A percentile compares a stretch with the other conserved stretches of the same genome.
These are phyloP conservation scores for Xerocomus spinulosus DNA, from an alignment of 768 basidiomycete species.

Conservation along the genomic window DNA sequence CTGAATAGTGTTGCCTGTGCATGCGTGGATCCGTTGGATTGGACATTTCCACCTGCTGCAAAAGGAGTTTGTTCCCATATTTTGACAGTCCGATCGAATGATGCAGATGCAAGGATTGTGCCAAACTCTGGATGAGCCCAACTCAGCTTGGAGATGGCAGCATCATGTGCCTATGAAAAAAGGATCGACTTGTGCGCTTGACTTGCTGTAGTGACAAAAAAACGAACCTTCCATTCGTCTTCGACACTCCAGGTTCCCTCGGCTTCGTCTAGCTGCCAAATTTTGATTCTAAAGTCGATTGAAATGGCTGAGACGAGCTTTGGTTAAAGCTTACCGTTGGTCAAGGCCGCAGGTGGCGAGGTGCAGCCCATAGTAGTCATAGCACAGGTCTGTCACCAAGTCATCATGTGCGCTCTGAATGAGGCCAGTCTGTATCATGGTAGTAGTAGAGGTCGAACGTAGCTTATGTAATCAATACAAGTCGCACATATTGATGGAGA, in stretches of 20 bases:
- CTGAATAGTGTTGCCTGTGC: conserved; percentile 8
- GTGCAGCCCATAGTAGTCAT: conserved; percentile 84
- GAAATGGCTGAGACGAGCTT: conserved; percentile 8
- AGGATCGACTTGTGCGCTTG: not conserved
- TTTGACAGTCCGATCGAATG: conserved; percentile 89
- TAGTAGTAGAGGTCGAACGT: too few species aligned
- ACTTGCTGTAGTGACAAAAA: not conserved
- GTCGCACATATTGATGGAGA: too few species aligned
- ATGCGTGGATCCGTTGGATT: conserved; percentile 22
- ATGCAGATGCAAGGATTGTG: conserved; percentile 77
- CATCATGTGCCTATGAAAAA: conserved; percentile 79
- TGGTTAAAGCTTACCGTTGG: conserved; percentile 51
- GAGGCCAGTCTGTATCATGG: conserved; percentile 76
- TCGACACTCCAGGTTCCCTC: conserved; percentile 74
- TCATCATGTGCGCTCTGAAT: conserved; percentile 77
- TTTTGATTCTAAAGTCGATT: conserved; percentile 55
- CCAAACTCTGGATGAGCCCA: conserved; percentile 97
- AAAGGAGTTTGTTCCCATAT: conserved; percentile 74
- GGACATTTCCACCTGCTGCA: conserved; percentile 25
- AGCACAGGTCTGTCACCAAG: conserved; percentile 80
- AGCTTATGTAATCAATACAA: too few species aligned
- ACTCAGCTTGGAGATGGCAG: conserved; percentile 73
- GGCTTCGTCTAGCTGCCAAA: conserved; percentile 74
- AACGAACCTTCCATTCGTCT: conserved; percentile 86
- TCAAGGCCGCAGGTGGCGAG: conserved; percentile 81